Evolutionary conservation across 225 moss, liverwort and hornwort genomes (phyloP).

Genomic region (Rhytidiadelphus loreus): DNA sequence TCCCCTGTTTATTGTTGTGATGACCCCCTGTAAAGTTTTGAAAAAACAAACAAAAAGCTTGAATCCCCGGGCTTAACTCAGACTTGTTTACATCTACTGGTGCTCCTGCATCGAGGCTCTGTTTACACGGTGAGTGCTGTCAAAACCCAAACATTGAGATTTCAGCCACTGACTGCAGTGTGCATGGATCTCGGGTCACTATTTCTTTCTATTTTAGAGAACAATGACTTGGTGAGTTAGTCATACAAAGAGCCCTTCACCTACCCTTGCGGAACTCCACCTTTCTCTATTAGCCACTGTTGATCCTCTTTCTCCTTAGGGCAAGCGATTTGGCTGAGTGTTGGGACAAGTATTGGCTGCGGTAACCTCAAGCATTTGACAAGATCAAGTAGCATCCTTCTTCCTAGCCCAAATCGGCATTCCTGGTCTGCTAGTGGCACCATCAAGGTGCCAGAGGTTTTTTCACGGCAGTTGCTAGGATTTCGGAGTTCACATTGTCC

Average conservation of each 20-base stretch:
- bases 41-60: background rate
- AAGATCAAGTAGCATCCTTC: background rate
- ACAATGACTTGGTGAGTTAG: background rate
- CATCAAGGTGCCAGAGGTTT: background rate
- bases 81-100: background rate
- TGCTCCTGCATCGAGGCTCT: background rate
- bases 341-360: background rate
- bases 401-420: background rate
- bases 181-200: background rate
- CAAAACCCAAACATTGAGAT: background rate
- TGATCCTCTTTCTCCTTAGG: background rate
- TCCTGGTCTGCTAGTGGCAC: background rate
- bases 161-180: background rate
- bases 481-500: background rate
- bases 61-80: background rate
- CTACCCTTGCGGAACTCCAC: background rate
- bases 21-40: slow-evolving; percentile 3
- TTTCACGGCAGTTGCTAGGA: background rate
- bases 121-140: background rate
- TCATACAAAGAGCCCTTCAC: background rate
- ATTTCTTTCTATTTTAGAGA: background rate
- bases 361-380: background rate
- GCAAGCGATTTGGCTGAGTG: background rate
- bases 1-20: slow-evolving; percentile 3
- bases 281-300: background rate